Conservation (phyloP, 2,329 filamentous ascomycete genomes). For the Pseudophaeomoniella oleicola region DNA sequence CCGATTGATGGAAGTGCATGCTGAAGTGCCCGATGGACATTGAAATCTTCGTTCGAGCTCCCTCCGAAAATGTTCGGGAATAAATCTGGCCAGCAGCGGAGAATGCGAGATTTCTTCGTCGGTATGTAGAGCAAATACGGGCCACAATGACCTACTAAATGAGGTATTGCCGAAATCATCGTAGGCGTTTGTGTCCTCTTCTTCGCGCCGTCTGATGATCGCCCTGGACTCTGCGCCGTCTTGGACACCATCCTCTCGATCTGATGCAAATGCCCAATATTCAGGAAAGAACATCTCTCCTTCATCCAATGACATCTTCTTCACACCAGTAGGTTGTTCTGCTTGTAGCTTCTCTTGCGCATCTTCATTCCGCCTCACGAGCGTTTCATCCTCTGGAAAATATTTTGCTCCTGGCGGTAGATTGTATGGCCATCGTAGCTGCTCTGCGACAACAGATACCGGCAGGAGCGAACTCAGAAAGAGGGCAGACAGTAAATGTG, state of each 20-base stretch:
- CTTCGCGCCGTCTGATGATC: no score
- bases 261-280: slow-evolving; percentile 25
- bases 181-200: no score
- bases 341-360: slow-evolving; percentile 16
- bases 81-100: not conserved
- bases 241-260: slow-evolving; percentile 6
- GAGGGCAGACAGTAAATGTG: not conserved
- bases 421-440: slow-evolving; percentile 10
- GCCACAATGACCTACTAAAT: slow-evolving; percentile 2
- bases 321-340: slow-evolving; percentile 16
- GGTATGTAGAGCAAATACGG: not conserved
- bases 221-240: slow-evolving; percentile 1
- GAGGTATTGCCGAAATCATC: slow-evolving; percentile 3
- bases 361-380: slow-evolving; percentile 13
- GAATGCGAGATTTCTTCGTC: not conserved
- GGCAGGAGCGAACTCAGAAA: not conserved
- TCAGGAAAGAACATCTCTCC: slow-evolving; percentile 33
- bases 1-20: slow-evolving; percentile 39
- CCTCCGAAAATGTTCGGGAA: not conserved
- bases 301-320: slow-evolving; percentile 30
- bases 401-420: slow-evolving; percentile 11
- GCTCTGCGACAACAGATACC: not conserved
- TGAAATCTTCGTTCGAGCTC: slow-evolving; percentile 24
- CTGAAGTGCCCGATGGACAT: slow-evolving; percentile 40
- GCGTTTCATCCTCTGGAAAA: slow-evolving; percentile 13